Base-by-base conservation (phyloP, 2,329 filamentous ascomycete genomes). In the Fusarium longipes region DNA sequence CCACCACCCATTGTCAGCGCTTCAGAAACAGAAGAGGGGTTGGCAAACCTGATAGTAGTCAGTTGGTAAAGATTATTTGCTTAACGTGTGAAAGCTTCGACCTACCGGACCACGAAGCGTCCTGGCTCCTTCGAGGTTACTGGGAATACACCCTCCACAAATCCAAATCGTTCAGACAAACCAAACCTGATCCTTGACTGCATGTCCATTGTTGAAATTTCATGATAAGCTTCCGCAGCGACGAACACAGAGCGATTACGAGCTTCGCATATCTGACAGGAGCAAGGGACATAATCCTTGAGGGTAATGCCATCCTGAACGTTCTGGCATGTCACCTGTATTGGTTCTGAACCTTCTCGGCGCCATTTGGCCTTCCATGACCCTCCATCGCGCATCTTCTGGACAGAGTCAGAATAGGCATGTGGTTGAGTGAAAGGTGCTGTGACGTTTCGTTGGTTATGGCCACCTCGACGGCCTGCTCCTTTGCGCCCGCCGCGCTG, bases 211-310 rank as follows among this genome's bases (percentile, higher is more conserved):
- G 24, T 8, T 14, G 57, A 32, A 9, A 51, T 33, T 6, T 53
- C 40, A 8, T 43, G 38, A 5, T 32, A 33, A 1, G 35, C 27
- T 33, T 63, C 57, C 9, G 73, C 70, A 18, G 52, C 62, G 22
- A 79, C 65, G 63, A 70, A 72, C 14, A 79, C 57, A 52, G 74
- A 78, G 48, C 74, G 71, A 50, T 80, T 79, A 32, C 72, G 66
- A 8, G 57, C 43, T 22, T 68, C 65, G 35, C 78, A 80, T 4
- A 58, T 47, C 17, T 53, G 30, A 33, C 78, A 80, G 43, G 43
- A 54, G 51, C 78, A 80, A 2, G 65, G 70, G 17, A 63, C 53
- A 54, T 79, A 79, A 3, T 72, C 66, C 10, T 57, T 64, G 12
- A 35, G 45, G 4, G 39, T 57, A 17, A 45, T 35, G 3, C 44